These are phyloP conservation scores for Fusarium tanahbumbuense DNA, from an alignment of 2,329 filamentous ascomycete genomes.

Conservation along the genomic window DNA sequence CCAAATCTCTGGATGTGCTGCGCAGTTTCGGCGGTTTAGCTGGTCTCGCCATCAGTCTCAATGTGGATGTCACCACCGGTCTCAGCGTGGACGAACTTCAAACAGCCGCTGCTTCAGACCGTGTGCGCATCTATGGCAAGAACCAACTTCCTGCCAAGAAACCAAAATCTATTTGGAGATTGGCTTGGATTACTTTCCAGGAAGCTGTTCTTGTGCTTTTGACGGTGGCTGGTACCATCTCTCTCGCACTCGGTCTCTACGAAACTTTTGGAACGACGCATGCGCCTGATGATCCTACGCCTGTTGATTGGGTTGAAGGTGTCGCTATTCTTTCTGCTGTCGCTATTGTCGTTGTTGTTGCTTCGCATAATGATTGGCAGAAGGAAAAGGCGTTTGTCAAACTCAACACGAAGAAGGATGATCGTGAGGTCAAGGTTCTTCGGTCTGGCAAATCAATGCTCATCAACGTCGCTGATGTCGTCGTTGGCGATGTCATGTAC, in stretches of 20 bases:
- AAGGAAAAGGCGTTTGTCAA: conserved; percentile 29
- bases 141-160: conserved; percentile 22
- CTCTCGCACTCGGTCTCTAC: conserved; percentile 15
- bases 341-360: conserved; percentile 20
- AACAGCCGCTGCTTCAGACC: background rate
- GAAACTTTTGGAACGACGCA: conserved; percentile 14
- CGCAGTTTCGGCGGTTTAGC: conserved; percentile 8
- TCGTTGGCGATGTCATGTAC: conserved; percentile 23
- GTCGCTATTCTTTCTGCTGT: conserved; percentile 26
- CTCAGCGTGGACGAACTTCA: conserved; percentile 22
- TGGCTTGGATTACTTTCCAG: conserved; percentile 25
- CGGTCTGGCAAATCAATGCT: conserved; percentile 22
- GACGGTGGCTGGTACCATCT: conserved; percentile 22
- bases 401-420: conserved; percentile 28
- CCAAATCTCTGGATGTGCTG: conserved; percentile 19
- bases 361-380: conserved; percentile 28
- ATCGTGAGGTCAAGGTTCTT: conserved; percentile 28
- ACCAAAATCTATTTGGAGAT: conserved; percentile 23
- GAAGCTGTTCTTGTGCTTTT: conserved; percentile 21
- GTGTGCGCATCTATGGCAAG: conserved; percentile 10
- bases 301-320: conserved; percentile 25
- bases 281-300: conserved; percentile 19
- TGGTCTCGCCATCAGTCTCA: conserved; percentile 12
- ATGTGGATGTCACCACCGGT: conserved; percentile 17
- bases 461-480: conserved; percentile 12